Base-by-base conservation (phyloP, 2,329 filamentous ascomycete genomes). In the Ophiostoma quercus region DNA sequence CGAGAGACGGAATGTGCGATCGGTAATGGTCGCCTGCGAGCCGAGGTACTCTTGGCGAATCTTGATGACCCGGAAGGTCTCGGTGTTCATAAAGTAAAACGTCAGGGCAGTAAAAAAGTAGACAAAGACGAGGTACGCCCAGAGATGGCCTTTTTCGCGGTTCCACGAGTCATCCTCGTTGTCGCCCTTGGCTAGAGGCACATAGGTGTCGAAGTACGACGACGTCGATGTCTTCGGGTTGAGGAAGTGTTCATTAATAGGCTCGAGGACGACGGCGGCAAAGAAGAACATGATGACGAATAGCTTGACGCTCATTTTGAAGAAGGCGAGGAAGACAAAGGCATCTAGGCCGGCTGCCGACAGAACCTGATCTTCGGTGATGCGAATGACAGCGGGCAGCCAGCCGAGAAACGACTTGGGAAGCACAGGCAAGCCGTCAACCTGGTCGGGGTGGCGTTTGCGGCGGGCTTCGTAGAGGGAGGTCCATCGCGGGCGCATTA, bases 251-350 rank as follows among this genome's bases (percentile, higher is more conserved):
- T 86, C 84, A 77, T 98, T 96, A 71, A 99, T 90, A 0, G 95
- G 96, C 73, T 90, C 89, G 74, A 99, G 90, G 3, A 99, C 86
- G 19, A 86, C 83, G 47, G 91, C 83, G 37, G 94, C 90, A 76
- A 98, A 92, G 78, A 97, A 87, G 70, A 95, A 86, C 75, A 96
- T 90, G 68, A 91, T 82, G 19, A 86, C 82, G 67, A 98, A 89
- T 74, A 97, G 90, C 72, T 90, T 92, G 74, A 93, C 91, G 14
- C 94, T 90, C 88, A 98, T 95, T 78, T 94, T 96, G 84, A 97
- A 98, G 80, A 99, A 99, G 19, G 90, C 87, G 16, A 99, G 84
- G 77, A 99, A 97, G 7, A 97, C 95, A 80, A 92, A 99, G 67
- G 95, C 95, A 81, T 99, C 95, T 67, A 99, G 85, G 0, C 95